Conservation (phyloP, 2,329 filamentous ascomycete genomes). For the Karstenula rhodostoma region DNA sequence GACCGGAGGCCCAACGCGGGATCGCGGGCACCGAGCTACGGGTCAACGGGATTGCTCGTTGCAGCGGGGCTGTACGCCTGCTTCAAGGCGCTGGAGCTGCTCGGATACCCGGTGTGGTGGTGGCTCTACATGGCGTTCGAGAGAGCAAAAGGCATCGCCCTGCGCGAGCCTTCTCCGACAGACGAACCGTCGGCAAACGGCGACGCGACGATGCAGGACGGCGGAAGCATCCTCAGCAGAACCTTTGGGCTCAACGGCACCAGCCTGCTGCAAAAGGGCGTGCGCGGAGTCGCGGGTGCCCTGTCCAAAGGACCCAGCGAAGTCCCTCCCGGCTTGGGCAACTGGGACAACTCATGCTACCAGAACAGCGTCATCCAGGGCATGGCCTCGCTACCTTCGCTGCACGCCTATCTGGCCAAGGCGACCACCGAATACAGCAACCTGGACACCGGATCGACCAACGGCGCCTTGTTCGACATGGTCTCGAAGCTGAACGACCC, state of each 20-base stretch:
- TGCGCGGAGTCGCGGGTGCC: conserved; percentile 47
- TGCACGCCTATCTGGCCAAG: conserved; percentile 69
- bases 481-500: conserved; percentile 74
- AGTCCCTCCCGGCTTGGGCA: conserved; percentile 74
- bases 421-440: conserved; percentile 42
- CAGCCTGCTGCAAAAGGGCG: conserved; percentile 46
- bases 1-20: conserved; percentile 16
- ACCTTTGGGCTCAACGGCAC: conserved; percentile 50
- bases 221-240: conserved; percentile 36
- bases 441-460: conserved; percentile 55
- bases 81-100: conserved; percentile 36
- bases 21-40: conserved; percentile 19
- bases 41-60: conserved; percentile 29
- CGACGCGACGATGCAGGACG: conserved; percentile 30
- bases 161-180: conserved; percentile 16
- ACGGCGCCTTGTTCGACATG: conserved; percentile 67
- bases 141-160: conserved; percentile 18
- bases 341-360: conserved; percentile 95
- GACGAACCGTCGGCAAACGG: conserved; percentile 17
- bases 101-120: conserved; percentile 50
- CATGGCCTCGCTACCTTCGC: conserved; percentile 75
- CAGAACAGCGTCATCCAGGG: conserved; percentile 93
- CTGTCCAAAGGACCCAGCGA: conserved; percentile 40
- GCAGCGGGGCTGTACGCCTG: conserved; percentile 38
- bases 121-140: conserved; percentile 57